phyloP scores from a whole-genome alignment of 1,284 basidiomycete genomes.

The Leucoagaricus sp. region DNA sequence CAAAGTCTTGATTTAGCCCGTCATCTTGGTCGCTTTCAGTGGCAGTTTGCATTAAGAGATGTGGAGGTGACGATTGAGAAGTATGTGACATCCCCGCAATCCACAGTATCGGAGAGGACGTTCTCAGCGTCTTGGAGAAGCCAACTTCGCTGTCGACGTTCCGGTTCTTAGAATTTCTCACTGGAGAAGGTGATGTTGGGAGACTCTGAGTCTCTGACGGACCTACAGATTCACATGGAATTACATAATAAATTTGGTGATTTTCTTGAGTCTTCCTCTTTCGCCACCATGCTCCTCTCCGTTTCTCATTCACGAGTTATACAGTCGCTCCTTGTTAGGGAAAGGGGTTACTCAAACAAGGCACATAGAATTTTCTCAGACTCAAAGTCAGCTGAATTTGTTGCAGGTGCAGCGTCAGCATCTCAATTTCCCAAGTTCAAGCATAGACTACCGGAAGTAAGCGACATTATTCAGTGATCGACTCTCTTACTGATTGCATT shows the following conservation, averaged over 20 bases:
- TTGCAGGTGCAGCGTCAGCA: constrained; percentile 24
- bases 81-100: background rate
- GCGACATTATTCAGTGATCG: background rate
- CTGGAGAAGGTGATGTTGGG: no score
- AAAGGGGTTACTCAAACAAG: constrained; percentile 1
- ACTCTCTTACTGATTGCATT: background rate
- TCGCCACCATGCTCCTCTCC: background rate
- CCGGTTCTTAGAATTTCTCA: no score
- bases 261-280: background rate
- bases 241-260: background rate
- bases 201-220: no score
- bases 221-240: background rate
- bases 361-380: constrained; percentile 16
- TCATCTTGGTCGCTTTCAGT: no score
- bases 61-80: no score
- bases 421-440: constrained; percentile 24
- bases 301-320: background rate
- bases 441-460: constrained; percentile 29
- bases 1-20: background rate
- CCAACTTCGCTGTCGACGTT: no score
- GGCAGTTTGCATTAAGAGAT: no score
- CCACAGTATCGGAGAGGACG: background rate
- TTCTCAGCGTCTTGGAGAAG: background rate
- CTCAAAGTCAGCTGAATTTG: constrained; percentile 23
- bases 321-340: background rate